These are phyloP conservation scores for Kazachstania psychrophila DNA, from an alignment of 805 yeast genomes.

Conservation along the genomic window DNA sequence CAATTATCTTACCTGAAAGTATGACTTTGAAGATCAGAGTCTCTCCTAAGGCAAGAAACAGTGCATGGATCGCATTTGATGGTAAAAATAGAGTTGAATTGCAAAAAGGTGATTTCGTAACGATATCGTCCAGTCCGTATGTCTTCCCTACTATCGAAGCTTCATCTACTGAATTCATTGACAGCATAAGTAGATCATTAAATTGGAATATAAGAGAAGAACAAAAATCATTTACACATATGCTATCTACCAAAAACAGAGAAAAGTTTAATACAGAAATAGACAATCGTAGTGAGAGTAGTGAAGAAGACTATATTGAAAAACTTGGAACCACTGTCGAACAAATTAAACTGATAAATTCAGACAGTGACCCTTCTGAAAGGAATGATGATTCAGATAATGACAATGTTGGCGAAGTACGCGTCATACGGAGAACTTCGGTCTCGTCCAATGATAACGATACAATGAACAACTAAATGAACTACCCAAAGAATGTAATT, in stretches of 20 bases:
- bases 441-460: too few species aligned
- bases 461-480: too few species aligned
- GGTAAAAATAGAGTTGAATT: conserved; percentile 82
- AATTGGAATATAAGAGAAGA: conserved; percentile 90
- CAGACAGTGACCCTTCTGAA: neutral
- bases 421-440: conserved; percentile 3
- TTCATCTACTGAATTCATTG: conserved; percentile 66
- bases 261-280: conserved; percentile 11
- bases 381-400: neutral
- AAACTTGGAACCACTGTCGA: neutral
- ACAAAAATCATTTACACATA: conserved; percentile 61
- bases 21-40: conserved; percentile 75
- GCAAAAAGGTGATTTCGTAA: conserved; percentile 70
- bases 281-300: conserved; percentile 1
- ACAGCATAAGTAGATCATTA: conserved; percentile 71
- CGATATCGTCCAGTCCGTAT: conserved; percentile 73
- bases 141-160: conserved; percentile 87
- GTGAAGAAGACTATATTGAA: conserved; percentile 9
- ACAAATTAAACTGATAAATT: neutral
- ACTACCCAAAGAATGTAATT: too few species aligned
- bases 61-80: conserved; percentile 95
- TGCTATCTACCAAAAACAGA: conserved; percentile 14
- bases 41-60: conserved; percentile 68
- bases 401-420: neutral
- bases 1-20: conserved; percentile 85